Evolutionary conservation across 495 filamentous ascomycete species (phyloP).

Genomic region (Penicillium lividum): DNA sequence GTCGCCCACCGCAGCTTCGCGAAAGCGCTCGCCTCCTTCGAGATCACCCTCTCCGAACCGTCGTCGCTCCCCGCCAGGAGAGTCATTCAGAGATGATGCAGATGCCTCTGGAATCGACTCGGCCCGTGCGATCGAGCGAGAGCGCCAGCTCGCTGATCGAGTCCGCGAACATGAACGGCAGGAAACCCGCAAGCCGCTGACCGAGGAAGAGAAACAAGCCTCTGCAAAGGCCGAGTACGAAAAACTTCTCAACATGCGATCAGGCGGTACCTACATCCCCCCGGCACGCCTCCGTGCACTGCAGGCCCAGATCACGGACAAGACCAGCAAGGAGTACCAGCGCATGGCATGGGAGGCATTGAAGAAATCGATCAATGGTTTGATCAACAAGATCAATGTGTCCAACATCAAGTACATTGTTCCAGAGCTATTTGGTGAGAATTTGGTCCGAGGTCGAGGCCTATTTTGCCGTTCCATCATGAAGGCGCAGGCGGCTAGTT

Average conservation of each 20-base stretch:
- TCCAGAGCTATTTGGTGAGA: slow-evolving; percentile 92
- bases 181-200: slow-evolving; percentile 60
- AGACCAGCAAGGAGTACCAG: slow-evolving; percentile 94
- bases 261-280: slow-evolving; percentile 94
- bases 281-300: slow-evolving; percentile 87
- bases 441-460: slow-evolving; percentile 85
- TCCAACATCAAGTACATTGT: slow-evolving; percentile 98
- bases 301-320: slow-evolving; percentile 96
- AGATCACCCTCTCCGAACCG: slow-evolving; percentile 66
- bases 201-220: slow-evolving; percentile 80
- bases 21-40: slow-evolving; percentile 64
- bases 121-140: slow-evolving; percentile 58
- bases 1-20: slow-evolving; percentile 50
- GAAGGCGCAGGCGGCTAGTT: slow-evolving; percentile 95
- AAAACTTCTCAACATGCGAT: slow-evolving; percentile 84
- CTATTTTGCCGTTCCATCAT: slow-evolving; percentile 94
- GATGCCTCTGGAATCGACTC: slow-evolving; percentile 54
- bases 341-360: slow-evolving; percentile 98
- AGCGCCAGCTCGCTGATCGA: slow-evolving; percentile 63
- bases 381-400: slow-evolving; percentile 98
- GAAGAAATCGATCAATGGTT: slow-evolving; percentile 97
- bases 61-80: slow-evolving; percentile 57
- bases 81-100: slow-evolving; percentile 33
- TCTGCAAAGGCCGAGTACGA: slow-evolving; percentile 88
- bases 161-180: slow-evolving; percentile 56